These are phyloP conservation scores for Crithidia bombi DNA, from an alignment of 208 protist genomes.

Conservation along the genomic window DNA sequence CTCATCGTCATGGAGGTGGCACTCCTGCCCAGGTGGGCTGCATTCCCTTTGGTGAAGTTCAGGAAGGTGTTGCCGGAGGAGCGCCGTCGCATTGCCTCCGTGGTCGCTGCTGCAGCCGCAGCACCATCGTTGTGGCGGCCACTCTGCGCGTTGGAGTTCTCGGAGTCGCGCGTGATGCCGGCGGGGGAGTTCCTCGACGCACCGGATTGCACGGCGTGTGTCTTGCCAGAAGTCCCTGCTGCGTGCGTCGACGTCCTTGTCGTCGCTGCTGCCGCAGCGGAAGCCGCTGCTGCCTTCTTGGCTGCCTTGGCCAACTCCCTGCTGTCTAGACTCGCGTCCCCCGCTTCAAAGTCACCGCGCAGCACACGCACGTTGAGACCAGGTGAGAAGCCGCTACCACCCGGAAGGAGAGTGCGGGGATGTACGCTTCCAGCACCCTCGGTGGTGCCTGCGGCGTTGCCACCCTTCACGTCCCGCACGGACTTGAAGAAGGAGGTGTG, in stretches of 20 bases:
- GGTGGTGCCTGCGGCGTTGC: background rate
- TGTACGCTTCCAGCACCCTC: background rate
- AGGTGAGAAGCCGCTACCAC: slow-evolving; percentile 6
- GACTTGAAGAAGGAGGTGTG: slow-evolving; percentile 11
- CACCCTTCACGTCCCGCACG: background rate
- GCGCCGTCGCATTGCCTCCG: slow-evolving; percentile 5
- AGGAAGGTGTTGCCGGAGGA: slow-evolving; percentile 10
- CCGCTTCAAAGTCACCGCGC: slow-evolving; percentile 35
- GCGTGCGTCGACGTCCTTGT: background rate
- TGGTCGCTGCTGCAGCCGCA: background rate
- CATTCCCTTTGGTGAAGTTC: slow-evolving; percentile 1
- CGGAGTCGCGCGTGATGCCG: slow-evolving; percentile 16
- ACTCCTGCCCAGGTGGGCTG: background rate
- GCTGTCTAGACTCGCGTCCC: slow-evolving; percentile 44
- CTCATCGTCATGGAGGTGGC: slow-evolving; percentile 19
- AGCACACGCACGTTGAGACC: slow-evolving; percentile 28
- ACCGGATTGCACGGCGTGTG: background rate
- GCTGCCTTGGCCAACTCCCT: slow-evolving; percentile 12
- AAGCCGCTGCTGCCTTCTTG: background rate
- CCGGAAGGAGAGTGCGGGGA: slow-evolving; percentile 1
- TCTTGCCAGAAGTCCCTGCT: background rate
- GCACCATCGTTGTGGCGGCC: background rate
- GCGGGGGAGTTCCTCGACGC: background rate
- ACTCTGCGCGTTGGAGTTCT: background rate
- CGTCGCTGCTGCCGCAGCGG: background rate